Percentiles rank a stretch among this genome's conserved stretches.
Evolutionary conservation across 202 grass and related monocot species (phyloP).

Genomic region (Cymbopogon flexuosus): DNA sequence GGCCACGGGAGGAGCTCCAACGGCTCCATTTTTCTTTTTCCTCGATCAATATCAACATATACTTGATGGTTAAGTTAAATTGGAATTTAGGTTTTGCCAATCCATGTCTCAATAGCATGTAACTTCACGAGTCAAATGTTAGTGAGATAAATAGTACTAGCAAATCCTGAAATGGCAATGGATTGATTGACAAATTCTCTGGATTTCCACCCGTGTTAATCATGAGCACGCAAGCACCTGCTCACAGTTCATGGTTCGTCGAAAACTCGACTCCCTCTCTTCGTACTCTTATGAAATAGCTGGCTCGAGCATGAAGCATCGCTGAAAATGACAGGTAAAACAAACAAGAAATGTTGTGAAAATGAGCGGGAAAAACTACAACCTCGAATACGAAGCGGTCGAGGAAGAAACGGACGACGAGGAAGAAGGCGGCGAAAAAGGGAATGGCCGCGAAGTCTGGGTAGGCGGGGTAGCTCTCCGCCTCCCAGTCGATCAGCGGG

Average conservation of each 20-base stretch:
- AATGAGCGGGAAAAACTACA: background rate
- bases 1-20: too few species aligned
- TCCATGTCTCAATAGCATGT: background rate
- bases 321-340: background rate
- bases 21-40: too few species aligned
- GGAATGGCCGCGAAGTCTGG: slow-evolving; percentile 48
- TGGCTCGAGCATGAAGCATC: background rate
- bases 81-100: background rate
- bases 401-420: slow-evolving; percentile 48
- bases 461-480: slow-evolving; percentile 47
- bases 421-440: slow-evolving; percentile 58
- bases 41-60: too few species aligned
- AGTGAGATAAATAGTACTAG: background rate
- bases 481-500: slow-evolving; percentile 49
- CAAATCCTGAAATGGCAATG: background rate
- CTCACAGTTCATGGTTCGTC: background rate
- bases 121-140: background rate
- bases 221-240: background rate
- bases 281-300: background rate
- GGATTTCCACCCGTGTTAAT: background rate
- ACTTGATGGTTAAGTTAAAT: background rate
- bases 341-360: background rate
- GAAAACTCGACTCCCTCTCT: background rate
- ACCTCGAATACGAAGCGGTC: slow-evolving; percentile 71
- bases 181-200: background rate